phyloP scores from a whole-genome alignment of 1,284 basidiomycete genomes.

The Wallemia hederae region DNA sequence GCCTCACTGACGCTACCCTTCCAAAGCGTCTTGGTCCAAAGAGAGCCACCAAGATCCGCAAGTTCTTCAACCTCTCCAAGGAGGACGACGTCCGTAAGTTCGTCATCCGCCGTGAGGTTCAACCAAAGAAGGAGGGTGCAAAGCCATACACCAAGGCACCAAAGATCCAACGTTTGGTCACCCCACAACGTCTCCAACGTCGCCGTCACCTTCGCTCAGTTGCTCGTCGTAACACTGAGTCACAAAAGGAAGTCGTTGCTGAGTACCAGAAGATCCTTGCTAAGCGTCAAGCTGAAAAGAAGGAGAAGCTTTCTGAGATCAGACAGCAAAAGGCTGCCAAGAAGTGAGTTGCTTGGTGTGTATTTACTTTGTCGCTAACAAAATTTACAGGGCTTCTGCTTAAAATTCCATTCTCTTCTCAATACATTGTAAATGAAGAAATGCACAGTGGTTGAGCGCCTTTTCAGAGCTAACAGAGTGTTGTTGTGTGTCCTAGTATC shows the following conservation, averaged over 20 bases:
- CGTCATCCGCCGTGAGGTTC: conserved; percentile 60
- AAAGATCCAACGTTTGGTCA: conserved; percentile 75
- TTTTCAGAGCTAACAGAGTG: no score
- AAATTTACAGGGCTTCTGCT: conserved; percentile 1
- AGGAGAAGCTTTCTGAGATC: conserved; percentile 32
- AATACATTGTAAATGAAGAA: background rate
- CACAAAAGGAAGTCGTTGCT: conserved; percentile 75
- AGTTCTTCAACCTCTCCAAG: conserved; percentile 94
- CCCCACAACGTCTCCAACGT: conserved; percentile 79
- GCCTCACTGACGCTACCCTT: conserved; percentile 69
- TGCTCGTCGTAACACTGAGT: conserved; percentile 63
- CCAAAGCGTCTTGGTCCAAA: conserved; percentile 90
- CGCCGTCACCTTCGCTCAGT: conserved; percentile 73
- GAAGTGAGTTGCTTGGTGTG: conserved; percentile 9
- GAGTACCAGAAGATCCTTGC: conserved; percentile 70
- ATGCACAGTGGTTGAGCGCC: background rate
- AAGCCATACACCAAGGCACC: conserved; percentile 96
- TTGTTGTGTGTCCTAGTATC: no score
- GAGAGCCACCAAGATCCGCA: conserved; percentile 49
- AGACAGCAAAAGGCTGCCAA: conserved; percentile 19
- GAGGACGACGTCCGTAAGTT: conserved; percentile 96
- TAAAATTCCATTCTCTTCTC: background rate
- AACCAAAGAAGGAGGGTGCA: conserved; percentile 50
- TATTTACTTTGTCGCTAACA: background rate
- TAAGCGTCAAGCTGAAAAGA: conserved; percentile 81